phyloP scores from a whole-genome alignment of 2,329 filamentous ascomycete genomes.

The Fusarium verticillioides region DNA sequence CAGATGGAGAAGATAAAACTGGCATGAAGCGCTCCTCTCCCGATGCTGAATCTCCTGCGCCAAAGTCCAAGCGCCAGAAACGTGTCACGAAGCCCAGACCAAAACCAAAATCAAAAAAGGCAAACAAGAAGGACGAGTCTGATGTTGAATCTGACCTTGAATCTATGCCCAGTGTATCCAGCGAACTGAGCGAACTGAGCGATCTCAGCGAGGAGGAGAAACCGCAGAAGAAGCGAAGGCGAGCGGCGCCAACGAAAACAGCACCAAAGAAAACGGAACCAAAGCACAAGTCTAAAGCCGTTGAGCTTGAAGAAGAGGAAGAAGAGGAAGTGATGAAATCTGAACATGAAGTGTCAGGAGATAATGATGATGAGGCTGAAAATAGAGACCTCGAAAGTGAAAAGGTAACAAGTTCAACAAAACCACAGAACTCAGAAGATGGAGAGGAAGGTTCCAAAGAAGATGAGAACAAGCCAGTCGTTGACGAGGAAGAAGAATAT shows the following conservation, averaged over 20 bases:
- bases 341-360: slow-evolving; percentile 16
- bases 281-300: slow-evolving; percentile 33
- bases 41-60: slow-evolving; percentile 50
- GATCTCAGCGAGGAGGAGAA: slow-evolving; percentile 44
- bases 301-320: slow-evolving; percentile 42
- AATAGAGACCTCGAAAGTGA: neutral
- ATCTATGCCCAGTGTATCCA: slow-evolving; percentile 39
- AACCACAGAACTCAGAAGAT: slow-evolving; percentile 7
- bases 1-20: slow-evolving; percentile 43
- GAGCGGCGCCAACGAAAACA: slow-evolving; percentile 18
- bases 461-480: slow-evolving; percentile 34
- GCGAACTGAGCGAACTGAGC: slow-evolving; percentile 38
- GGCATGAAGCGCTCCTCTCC: slow-evolving; percentile 49
- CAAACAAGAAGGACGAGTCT: slow-evolving; percentile 35
- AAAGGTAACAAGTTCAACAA: neutral
- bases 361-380: slow-evolving; percentile 4
- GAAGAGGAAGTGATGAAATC: slow-evolving; percentile 18
- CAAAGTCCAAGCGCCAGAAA: slow-evolving; percentile 56
- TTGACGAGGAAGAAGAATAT: slow-evolving; percentile 54
- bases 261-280: slow-evolving; percentile 5
- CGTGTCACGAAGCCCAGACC: slow-evolving; percentile 45
- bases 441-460: slow-evolving; percentile 21
- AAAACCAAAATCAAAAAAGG: slow-evolving; percentile 45
- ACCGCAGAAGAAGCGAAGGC: slow-evolving; percentile 31
- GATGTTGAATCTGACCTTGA: slow-evolving; percentile 32